Percentiles rank a stretch among this genome's conserved stretches.
phyloP scores from a whole-genome alignment of 192 early-diverging fungal genomes.

The Coemansia sp. region DNA sequence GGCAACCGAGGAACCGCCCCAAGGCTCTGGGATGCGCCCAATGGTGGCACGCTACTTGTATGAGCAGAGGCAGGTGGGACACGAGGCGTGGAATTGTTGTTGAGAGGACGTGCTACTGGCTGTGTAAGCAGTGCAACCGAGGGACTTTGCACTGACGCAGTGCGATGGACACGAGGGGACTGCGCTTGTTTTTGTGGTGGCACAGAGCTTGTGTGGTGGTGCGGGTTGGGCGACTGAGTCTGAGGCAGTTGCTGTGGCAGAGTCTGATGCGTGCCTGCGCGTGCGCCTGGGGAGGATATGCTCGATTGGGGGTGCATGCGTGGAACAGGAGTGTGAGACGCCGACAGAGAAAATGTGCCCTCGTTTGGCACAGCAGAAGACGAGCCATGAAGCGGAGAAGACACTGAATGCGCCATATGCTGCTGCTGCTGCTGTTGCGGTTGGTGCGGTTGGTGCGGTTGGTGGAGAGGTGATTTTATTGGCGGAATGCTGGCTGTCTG shows the following conservation, averaged over 20 bases:
- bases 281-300: constrained; percentile 37
- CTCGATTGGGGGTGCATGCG: constrained; percentile 26
- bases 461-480: constrained; percentile 25
- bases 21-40: constrained; percentile 7
- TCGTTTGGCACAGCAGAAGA: constrained; percentile 21
- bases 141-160: constrained; percentile 40
- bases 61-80: neutral
- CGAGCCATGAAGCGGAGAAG: constrained; percentile 31
- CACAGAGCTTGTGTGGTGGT: constrained; percentile 42
- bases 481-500: constrained; percentile 21
- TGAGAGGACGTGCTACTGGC: constrained; percentile 20
- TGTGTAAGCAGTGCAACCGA: constrained; percentile 22
- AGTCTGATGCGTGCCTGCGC: constrained; percentile 9
- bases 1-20: neutral
- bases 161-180: constrained; percentile 40
- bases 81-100: neutral
- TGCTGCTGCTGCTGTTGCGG: constrained; percentile 26
- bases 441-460: constrained; percentile 11
- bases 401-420: constrained; percentile 19
- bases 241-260: constrained; percentile 10
- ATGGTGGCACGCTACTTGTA: neutral
- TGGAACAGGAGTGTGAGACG: constrained; percentile 24
- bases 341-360: constrained; percentile 19
- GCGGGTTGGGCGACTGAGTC: constrained; percentile 42
- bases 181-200: constrained; percentile 37